Percentiles rank a stretch among this genome's conserved stretches.
Conservation (phyloP, 1,284 basidiomycete genomes). For the Rhodotorula sp. region DNA sequence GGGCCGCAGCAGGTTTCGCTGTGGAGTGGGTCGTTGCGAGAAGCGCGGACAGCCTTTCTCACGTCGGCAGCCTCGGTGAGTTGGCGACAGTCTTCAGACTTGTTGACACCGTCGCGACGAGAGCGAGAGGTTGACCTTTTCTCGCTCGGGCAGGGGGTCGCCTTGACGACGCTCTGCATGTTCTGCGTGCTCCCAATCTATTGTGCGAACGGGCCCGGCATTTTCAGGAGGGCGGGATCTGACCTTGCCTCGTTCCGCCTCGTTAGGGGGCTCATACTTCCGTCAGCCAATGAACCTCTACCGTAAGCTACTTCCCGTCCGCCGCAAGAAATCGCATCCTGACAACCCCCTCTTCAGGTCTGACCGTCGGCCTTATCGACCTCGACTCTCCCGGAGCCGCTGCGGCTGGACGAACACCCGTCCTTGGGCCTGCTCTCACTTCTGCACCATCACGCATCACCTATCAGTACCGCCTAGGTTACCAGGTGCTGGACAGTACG, state of each 20-base stretch:
- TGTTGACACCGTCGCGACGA: too few relatives aligned
- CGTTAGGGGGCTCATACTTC: conserved; percentile 44
- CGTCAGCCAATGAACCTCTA: conserved; percentile 34
- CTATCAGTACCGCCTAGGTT: conserved; percentile 15
- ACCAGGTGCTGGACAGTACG: conserved; percentile 13
- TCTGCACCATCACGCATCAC: conserved; percentile 31
- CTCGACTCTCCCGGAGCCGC: conserved; percentile 48
- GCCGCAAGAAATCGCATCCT: neutral
- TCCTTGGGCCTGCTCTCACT: conserved; percentile 47
- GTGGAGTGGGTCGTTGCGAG: conserved; percentile 41
- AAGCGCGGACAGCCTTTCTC: conserved; percentile 43
- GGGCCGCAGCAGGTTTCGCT: conserved; percentile 19
- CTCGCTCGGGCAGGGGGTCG: neutral
- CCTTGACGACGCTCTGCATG: conserved; percentile 32
- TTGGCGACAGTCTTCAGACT: neutral
- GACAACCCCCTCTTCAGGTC: conserved; percentile 4
- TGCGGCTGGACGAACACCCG: conserved; percentile 38
- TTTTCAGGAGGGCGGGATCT: neutral
- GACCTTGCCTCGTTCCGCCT: neutral
- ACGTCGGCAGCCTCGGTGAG: conserved; percentile 44
- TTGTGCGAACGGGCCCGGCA: conserved; percentile 25
- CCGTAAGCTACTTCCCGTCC: neutral
- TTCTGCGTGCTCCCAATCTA: conserved; percentile 47
- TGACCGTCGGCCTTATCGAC: conserved; percentile 47
- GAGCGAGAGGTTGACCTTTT: neutral